Percentiles rank a stretch among this genome's conserved stretches.
Evolutionary conservation across 345 rosid genomes (phyloP).

Genomic region (Salix brachista): DNA sequence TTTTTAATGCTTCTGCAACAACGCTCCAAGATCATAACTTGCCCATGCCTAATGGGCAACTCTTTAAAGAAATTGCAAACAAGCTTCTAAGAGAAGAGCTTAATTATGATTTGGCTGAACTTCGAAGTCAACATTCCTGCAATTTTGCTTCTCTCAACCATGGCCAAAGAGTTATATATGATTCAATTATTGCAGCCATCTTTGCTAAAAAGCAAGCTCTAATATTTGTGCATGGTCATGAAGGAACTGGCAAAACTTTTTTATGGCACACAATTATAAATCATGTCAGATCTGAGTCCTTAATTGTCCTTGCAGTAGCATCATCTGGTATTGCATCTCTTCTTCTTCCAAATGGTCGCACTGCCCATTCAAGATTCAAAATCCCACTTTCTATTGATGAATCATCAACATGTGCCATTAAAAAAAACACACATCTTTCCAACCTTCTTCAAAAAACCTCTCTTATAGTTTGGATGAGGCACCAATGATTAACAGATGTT

Average conservation of each 20-base stretch:
- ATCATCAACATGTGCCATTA: not conserved
- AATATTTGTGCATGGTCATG: not conserved
- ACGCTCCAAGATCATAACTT: not conserved
- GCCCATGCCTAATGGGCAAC: not conserved
- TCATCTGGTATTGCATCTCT: not conserved
- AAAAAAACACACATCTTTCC: too few species aligned
- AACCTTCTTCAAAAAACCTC: too few species aligned
- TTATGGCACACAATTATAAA: not conserved
- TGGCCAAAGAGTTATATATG: not conserved
- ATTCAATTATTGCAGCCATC: not conserved
- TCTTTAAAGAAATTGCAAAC: not conserved
- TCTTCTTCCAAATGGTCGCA: not conserved
- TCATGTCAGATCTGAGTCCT: not conserved
- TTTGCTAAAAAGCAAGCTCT: too few species aligned
- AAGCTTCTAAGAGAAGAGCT: not conserved
- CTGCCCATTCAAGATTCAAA: not conserved
- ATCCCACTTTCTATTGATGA: not conserved
- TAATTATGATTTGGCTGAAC: not conserved
- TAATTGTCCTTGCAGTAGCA: not conserved
- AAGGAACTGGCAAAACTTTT: not conserved
- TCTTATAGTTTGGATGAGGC: too few species aligned
- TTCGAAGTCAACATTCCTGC: not conserved
- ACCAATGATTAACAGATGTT: too few species aligned
- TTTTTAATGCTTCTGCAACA: not conserved
- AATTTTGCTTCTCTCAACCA: not conserved